phyloP scores from a whole-genome alignment of 2,329 filamentous ascomycete species.

The Curvularia eragrostidis region DNA sequence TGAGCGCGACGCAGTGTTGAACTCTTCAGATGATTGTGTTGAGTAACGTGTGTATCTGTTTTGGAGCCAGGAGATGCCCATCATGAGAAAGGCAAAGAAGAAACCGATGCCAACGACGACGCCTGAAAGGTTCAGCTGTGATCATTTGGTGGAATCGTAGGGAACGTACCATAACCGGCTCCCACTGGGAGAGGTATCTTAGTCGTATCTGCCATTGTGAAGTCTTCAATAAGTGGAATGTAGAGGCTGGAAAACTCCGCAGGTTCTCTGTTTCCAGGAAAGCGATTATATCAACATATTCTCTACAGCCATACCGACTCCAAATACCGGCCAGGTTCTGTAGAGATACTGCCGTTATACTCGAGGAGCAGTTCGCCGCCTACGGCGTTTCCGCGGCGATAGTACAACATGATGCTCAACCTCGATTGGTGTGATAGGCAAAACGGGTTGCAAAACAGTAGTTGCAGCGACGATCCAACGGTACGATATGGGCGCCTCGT shows the following conservation, averaged over 20 bases:
- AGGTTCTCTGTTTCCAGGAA: background rate
- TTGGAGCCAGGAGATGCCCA: constrained; percentile 48
- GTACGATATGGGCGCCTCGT: constrained; percentile 3
- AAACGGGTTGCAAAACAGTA: constrained; percentile 1
- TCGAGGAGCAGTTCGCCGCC: constrained; percentile 1
- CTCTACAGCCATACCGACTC: constrained; percentile 1
- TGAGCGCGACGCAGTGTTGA: constrained; percentile 56
- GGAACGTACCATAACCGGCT: constrained; percentile 56
- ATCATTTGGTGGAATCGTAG: background rate
- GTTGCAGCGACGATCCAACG: constrained; percentile 6
- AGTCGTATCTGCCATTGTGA: constrained; percentile 27
- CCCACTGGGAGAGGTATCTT: constrained; percentile 42
- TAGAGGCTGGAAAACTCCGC: background rate
- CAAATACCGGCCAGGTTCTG: constrained; percentile 1
- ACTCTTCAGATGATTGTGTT: constrained; percentile 55
- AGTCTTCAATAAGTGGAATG: background rate
- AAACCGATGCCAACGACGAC: constrained; percentile 59
- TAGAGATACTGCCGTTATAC: constrained; percentile 3
- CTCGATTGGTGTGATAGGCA: constrained; percentile 11
- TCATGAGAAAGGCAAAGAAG: constrained; percentile 46
- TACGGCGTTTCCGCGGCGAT: constrained; percentile 14
- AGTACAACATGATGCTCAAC: background rate
- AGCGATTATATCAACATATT: constrained; percentile 1
- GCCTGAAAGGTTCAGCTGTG: constrained; percentile 18
- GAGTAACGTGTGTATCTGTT: constrained; percentile 48